phyloP scores from a whole-genome alignment of 192 early-diverging fungal genomes.

The Cladochytrium replicatum region DNA sequence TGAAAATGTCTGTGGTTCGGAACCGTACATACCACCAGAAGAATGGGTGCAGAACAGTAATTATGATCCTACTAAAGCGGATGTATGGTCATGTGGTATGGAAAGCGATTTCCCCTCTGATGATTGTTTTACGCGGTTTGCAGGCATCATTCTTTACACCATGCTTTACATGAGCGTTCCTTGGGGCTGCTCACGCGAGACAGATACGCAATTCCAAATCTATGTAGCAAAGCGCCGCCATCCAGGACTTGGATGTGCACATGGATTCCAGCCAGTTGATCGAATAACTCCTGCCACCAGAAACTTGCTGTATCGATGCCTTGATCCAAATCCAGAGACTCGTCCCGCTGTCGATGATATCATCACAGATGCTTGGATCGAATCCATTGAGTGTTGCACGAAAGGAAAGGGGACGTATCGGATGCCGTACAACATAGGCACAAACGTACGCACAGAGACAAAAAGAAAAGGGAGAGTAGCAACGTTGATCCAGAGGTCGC shows the following conservation, averaged over 20 bases:
- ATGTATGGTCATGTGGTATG: slow-evolving; percentile 44
- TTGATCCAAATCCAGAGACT: slow-evolving; percentile 26
- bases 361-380: slow-evolving; percentile 56
- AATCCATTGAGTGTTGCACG: slow-evolving; percentile 46
- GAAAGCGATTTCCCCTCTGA: neutral
- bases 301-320: slow-evolving; percentile 4
- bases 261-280: slow-evolving; percentile 13
- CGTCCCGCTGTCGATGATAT: slow-evolving; percentile 62
- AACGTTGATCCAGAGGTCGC: too few species aligned
- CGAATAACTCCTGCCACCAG: neutral
- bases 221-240: slow-evolving; percentile 6
- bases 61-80: slow-evolving; percentile 37
- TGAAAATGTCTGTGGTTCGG: slow-evolving; percentile 39
- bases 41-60: slow-evolving; percentile 31
- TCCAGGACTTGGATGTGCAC: neutral
- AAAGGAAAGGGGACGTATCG: too few species aligned
- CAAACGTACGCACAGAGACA: too few species aligned
- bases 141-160: slow-evolving; percentile 22
- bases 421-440: too few species aligned
- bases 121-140: neutral
- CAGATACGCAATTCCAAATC: slow-evolving; percentile 15
- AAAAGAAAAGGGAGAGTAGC: too few species aligned
- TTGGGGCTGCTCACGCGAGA: slow-evolving; percentile 10
- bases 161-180: slow-evolving; percentile 22
- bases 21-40: slow-evolving; percentile 51